A percentile compares a stretch with the other conserved stretches of the same genome.
Evolutionary conservation across 257 asterid genomes (phyloP).

Genomic region (Dorcoceras hygrometricum): DNA sequence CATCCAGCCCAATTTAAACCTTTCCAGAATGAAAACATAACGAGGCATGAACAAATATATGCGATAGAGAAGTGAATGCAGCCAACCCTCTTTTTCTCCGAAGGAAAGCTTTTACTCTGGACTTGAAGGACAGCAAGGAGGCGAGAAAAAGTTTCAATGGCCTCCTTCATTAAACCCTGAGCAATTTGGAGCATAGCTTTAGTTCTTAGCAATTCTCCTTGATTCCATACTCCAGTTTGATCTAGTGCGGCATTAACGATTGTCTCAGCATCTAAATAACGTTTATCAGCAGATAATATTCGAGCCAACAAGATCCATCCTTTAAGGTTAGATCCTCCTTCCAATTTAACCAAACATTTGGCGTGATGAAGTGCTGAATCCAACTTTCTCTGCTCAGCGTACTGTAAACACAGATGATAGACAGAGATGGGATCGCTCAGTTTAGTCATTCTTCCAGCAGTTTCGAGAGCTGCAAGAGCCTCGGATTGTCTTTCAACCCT

Average conservation of each 20-base stretch:
- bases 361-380: constrained; percentile 69
- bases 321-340: constrained; percentile 56
- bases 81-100: constrained; percentile 52
- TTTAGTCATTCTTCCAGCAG: constrained; percentile 51
- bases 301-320: constrained; percentile 79
- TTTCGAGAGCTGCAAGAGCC: constrained; percentile 66
- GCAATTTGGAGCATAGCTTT: constrained; percentile 85
- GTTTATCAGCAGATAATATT: constrained; percentile 73
- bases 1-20: constrained; percentile 13
- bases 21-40: not conserved
- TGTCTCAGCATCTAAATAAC: constrained; percentile 57
- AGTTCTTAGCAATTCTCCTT: constrained; percentile 66
- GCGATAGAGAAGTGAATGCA: constrained; percentile 20
- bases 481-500: constrained; percentile 51
- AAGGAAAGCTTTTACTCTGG: constrained; percentile 58
- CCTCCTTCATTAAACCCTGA: constrained; percentile 66
- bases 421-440: constrained; percentile 56
- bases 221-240: constrained; percentile 87
- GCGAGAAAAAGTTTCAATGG: constrained; percentile 62
- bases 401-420: constrained; percentile 64
- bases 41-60: constrained; percentile 11
- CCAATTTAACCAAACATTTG: constrained; percentile 55
- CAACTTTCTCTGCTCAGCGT: constrained; percentile 89
- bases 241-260: constrained; percentile 62
- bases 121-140: constrained; percentile 79